These are phyloP conservation scores for Caryopteris hybrid DNA, from an alignment of 305 asterid species.

Conservation along the genomic window DNA sequence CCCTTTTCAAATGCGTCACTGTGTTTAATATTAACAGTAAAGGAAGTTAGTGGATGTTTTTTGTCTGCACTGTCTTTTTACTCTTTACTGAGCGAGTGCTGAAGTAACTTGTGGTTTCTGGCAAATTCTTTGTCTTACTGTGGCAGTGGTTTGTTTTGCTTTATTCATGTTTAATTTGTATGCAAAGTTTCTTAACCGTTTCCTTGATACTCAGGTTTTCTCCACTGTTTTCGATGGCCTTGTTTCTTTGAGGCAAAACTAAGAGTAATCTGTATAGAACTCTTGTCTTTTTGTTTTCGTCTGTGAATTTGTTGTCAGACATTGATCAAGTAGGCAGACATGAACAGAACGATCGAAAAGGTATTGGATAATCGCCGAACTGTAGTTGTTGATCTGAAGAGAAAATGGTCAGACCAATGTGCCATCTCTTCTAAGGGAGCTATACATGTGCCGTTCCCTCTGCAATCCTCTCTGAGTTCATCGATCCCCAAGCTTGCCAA, in stretches of 20 bases:
- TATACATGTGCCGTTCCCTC: conserved; percentile 39
- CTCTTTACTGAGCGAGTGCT: not conserved
- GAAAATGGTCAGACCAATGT: conserved; percentile 46
- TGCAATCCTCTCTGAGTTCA: conserved; percentile 31
- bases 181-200: conserved; percentile 8
- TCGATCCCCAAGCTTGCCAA: conserved; percentile 36
- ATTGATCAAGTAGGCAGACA: conserved; percentile 60
- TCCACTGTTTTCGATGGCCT: conserved; percentile 29
- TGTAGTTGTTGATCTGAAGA: conserved; percentile 57
- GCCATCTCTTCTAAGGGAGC: conserved; percentile 38
- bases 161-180: not conserved
- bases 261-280: conserved; percentile 25
- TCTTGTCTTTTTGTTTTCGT: conserved; percentile 34
- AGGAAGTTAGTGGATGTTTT: not conserved
- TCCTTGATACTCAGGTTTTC: conserved; percentile 16
- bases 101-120: conserved; percentile 2
- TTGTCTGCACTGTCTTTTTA: not conserved
- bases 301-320: conserved; percentile 45
- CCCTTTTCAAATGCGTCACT: not conserved
- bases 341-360: conserved; percentile 74
- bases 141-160: not conserved
- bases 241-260: conserved; percentile 40
- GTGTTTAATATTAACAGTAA: not conserved
- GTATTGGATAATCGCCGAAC: conserved; percentile 71
- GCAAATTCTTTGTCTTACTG: not conserved